Conservation (phyloP, 805 yeast species). For the Starmerella asiatica region DNA sequence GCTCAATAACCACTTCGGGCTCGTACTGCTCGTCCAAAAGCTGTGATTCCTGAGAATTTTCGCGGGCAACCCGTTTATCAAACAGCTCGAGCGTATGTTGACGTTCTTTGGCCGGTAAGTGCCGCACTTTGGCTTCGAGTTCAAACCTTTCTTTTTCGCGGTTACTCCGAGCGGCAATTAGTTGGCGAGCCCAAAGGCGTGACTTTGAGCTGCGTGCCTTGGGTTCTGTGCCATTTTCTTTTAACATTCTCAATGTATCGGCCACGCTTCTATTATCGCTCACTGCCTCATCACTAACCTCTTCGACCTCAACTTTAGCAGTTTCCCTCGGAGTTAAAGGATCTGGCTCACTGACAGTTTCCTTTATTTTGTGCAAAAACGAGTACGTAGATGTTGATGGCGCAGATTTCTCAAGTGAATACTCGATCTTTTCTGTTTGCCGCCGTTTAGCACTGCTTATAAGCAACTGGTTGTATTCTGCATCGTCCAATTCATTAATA, state of each 20-base stretch:
- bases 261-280: slow-evolving; percentile 26
- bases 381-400: background rate
- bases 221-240: background rate
- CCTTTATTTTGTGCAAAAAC: background rate
- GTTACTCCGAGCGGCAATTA: slow-evolving; percentile 11
- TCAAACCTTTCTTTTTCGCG: slow-evolving; percentile 19
- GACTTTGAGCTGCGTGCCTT: background rate
- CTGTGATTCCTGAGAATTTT: slow-evolving; percentile 24
- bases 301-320: background rate
- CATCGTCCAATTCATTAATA: background rate
- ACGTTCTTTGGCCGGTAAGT: slow-evolving; percentile 25
- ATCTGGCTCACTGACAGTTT: background rate
- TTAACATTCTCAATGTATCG: slow-evolving; percentile 27
- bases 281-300: background rate
- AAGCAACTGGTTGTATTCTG: background rate
- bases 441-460: background rate
- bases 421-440: background rate
- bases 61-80: slow-evolving; percentile 20
- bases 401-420: background rate
- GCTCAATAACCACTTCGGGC: slow-evolving; percentile 37
- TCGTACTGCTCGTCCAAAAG: slow-evolving; percentile 29
- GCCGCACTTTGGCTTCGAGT: slow-evolving; percentile 19
- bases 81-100: slow-evolving; percentile 23
- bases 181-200: slow-evolving; percentile 11
- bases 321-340: background rate